Percentiles rank a stretch among this genome's conserved stretches.
Evolutionary conservation across 2,329 filamentous ascomycete genomes (phyloP).

Genomic region (Xylaria sp.): DNA sequence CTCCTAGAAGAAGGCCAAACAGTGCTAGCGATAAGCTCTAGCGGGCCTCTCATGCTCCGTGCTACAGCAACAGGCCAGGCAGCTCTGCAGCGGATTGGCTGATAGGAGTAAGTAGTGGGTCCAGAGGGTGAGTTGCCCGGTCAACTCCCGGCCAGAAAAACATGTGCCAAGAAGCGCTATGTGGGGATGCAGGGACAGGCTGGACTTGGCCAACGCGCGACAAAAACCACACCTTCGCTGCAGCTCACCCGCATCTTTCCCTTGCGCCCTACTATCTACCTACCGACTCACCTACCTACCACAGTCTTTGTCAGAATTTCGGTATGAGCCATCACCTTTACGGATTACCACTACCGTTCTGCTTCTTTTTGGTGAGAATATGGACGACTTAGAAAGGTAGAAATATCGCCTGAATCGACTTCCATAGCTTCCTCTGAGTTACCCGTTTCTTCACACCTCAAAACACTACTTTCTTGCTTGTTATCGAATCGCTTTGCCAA

Average conservation of each 20-base stretch:
- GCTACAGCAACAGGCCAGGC: neutral
- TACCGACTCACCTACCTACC: constrained; percentile 11
- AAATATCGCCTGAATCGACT: constrained; percentile 32
- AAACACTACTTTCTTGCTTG: constrained; percentile 5
- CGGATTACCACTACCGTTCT: constrained; percentile 22
- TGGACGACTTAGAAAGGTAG: constrained; percentile 39
- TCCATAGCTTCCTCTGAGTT: constrained; percentile 27
- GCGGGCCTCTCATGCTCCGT: too few species aligned
- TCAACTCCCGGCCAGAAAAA: constrained; percentile 23
- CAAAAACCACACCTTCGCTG: constrained; percentile 17
- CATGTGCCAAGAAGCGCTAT: constrained; percentile 21
- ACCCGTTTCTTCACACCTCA: constrained; percentile 24
- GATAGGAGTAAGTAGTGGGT: neutral
- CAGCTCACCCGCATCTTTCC: constrained; percentile 16
- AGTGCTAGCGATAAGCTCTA: too few species aligned
- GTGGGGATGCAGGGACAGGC: constrained; percentile 16
- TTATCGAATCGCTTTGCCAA: constrained; percentile 16
- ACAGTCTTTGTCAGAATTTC: constrained; percentile 32
- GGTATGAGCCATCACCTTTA: constrained; percentile 26
- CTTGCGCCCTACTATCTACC: constrained; percentile 24
- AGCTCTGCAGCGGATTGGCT: constrained; percentile 3
- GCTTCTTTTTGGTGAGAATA: constrained; percentile 27
- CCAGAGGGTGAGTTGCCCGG: constrained; percentile 22
- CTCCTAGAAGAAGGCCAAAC: too few species aligned
- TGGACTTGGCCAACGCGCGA: constrained; percentile 22